These are phyloP conservation scores for Blastomyces parvus DNA, from an alignment of 2,329 filamentous ascomycete species.

Conservation along the genomic window DNA sequence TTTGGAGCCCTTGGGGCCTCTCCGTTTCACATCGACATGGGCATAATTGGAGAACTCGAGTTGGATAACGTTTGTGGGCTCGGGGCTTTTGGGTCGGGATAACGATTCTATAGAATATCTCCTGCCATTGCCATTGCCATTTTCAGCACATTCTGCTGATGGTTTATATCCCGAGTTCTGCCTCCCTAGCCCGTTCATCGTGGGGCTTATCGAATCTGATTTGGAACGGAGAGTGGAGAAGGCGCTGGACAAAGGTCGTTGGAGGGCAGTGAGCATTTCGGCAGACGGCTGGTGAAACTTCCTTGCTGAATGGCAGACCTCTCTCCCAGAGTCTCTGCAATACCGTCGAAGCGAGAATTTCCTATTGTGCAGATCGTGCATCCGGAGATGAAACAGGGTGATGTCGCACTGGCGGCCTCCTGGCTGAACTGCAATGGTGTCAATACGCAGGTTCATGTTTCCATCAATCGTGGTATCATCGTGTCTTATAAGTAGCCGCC, in stretches of 20 bases:
- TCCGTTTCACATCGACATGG: slow-evolving; percentile 69
- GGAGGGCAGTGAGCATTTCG: slow-evolving; percentile 44
- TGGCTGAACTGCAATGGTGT: slow-evolving; percentile 55
- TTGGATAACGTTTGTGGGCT: slow-evolving; percentile 68
- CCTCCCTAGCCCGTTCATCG: slow-evolving; percentile 40
- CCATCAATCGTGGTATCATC: slow-evolving; percentile 85
- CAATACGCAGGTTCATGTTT: slow-evolving; percentile 91
- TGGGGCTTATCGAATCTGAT: slow-evolving; percentile 41
- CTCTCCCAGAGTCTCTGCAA: slow-evolving; percentile 82
- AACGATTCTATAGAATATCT: slow-evolving; percentile 9
- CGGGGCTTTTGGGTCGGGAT: slow-evolving; percentile 16
- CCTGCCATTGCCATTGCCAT: slow-evolving; percentile 19
- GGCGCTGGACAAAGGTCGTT: slow-evolving; percentile 52
- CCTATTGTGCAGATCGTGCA: slow-evolving; percentile 78
- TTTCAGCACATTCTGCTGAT: slow-evolving; percentile 34
- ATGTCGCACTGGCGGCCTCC: slow-evolving; percentile 53
- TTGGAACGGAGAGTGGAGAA: slow-evolving; percentile 48
- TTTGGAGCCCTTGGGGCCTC: slow-evolving; percentile 57
- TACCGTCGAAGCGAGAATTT: slow-evolving; percentile 89
- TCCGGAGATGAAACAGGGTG: slow-evolving; percentile 84
- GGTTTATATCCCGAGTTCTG: slow-evolving; percentile 52
- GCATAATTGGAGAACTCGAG: slow-evolving; percentile 98
- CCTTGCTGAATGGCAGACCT: slow-evolving; percentile 76
- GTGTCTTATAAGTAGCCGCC: slow-evolving; percentile 72
- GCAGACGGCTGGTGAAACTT: slow-evolving; percentile 52